These are phyloP conservation scores for Epithemia pelagica DNA, from an alignment of 108 stramenopile genomes.

Conservation along the genomic window DNA sequence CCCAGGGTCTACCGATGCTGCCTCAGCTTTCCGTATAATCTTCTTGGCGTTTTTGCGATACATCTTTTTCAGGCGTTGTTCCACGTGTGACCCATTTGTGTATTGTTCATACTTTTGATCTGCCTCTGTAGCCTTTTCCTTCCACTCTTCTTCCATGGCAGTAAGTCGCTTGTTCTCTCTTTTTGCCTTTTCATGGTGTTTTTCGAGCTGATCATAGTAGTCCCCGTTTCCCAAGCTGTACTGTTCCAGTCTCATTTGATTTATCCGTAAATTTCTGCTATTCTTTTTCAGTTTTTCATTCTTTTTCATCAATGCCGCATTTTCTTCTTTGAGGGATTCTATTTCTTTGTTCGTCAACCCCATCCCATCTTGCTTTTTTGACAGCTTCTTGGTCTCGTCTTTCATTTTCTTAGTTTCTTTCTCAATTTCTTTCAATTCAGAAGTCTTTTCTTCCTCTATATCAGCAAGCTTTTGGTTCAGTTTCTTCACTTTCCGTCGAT, in stretches of 20 bases:
- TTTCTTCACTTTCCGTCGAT: slow-evolving; percentile 19
- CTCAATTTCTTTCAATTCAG: slow-evolving; percentile 6
- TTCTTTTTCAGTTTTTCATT: neutral
- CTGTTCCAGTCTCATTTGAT: neutral
- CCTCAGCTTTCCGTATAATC: neutral
- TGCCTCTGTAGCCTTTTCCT: neutral
- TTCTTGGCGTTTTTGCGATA: neutral
- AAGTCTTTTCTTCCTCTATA: neutral
- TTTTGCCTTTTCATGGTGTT: neutral
- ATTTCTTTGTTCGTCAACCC: slow-evolving; percentile 5
- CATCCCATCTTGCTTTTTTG: slow-evolving; percentile 3
- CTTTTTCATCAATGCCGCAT: neutral
- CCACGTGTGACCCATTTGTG: neutral
- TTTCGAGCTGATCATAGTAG: neutral
- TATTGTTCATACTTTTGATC: neutral
- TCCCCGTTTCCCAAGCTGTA: neutral
- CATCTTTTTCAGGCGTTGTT: neutral
- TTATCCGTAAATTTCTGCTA: neutral
- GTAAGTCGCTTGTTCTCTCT: neutral
- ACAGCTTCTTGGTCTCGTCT: neutral
- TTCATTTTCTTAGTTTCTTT: slow-evolving; percentile 20
- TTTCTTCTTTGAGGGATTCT: neutral
- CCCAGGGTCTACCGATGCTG: neutral
- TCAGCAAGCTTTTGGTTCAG: slow-evolving; percentile 18
- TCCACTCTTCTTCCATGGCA: neutral